phyloP scores from a whole-genome alignment of 805 yeast genomes.

The Candida gorgasii region DNA sequence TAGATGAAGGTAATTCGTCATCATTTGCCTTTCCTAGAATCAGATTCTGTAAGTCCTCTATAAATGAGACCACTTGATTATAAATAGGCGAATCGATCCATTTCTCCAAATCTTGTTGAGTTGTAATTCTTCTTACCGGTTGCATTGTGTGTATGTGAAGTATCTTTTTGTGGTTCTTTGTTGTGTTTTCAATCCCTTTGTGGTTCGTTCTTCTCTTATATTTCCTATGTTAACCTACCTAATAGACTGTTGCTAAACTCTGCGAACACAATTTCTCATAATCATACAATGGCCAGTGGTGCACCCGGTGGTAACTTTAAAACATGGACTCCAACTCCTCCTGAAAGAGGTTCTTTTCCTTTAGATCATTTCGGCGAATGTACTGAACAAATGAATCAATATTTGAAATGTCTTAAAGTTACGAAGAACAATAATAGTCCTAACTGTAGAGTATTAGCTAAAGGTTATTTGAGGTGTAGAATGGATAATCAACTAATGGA shows the following conservation, averaged over 20 bases:
- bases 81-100: constrained; percentile 60
- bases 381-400: constrained; percentile 67
- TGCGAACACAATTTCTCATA: too few relatives aligned
- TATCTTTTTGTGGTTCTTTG: background rate
- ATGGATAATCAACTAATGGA: constrained; percentile 70
- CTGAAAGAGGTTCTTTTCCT: constrained; percentile 96
- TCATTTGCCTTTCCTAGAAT: constrained; percentile 65
- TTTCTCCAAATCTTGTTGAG: constrained; percentile 57
- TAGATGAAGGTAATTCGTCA: constrained; percentile 38
- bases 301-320: constrained; percentile 37
- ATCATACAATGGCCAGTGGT: constrained; percentile 39
- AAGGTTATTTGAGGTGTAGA: constrained; percentile 77
- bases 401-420: constrained; percentile 73
- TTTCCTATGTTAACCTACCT: too few relatives aligned
- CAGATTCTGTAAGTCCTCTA: constrained; percentile 57
- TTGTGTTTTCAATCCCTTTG: background rate
- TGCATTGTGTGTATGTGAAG: background rate
- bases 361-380: constrained; percentile 89
- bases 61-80: constrained; percentile 51
- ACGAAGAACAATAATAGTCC: constrained; percentile 84
- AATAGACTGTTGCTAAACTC: background rate
- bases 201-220: background rate
- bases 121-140: constrained; percentile 43
- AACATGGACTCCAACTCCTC: constrained; percentile 79
- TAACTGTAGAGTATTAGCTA: constrained; percentile 85